Evolutionary conservation across 306 rosid species (phyloP).

Genomic region (Sechiopsis laciniata): DNA sequence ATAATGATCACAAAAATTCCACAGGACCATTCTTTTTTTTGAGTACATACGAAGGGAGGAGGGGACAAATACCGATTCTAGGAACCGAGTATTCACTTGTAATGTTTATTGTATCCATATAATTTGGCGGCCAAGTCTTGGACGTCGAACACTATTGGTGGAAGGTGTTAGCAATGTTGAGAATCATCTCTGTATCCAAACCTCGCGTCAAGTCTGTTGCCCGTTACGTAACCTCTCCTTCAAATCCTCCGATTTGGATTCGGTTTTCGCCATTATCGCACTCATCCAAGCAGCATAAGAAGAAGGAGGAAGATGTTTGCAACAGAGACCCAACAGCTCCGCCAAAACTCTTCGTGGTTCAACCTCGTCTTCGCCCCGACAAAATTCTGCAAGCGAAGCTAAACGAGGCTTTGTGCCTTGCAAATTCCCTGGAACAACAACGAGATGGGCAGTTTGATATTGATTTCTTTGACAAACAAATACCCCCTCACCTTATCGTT

Average conservation of each 20-base stretch:
- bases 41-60: no score
- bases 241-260: slow-evolving; percentile 25
- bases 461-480: slow-evolving; percentile 54
- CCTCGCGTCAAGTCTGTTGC: slow-evolving; percentile 28
- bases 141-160: not conserved
- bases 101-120: no score
- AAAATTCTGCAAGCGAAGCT: slow-evolving; percentile 64
- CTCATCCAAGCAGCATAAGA: slow-evolving; percentile 29
- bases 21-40: no score
- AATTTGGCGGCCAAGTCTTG: not conserved
- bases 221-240: slow-evolving; percentile 23
- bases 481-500: slow-evolving; percentile 66
- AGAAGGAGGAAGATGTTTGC: slow-evolving; percentile 32
- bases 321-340: slow-evolving; percentile 37
- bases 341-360: slow-evolving; percentile 77
- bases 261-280: slow-evolving; percentile 27
- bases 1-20: no score
- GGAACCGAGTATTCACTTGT: no score
- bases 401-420: slow-evolving; percentile 85
- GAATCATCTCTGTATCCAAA: slow-evolving; percentile 26
- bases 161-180: slow-evolving; percentile 37
- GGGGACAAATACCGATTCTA: no score
- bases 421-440: slow-evolving; percentile 80
- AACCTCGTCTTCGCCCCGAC: slow-evolving; percentile 75
- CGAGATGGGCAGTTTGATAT: slow-evolving; percentile 56